Evolutionary conservation across 2,329 filamentous ascomycete species (phyloP).

Genomic region (Zasmidium angulare): DNA sequence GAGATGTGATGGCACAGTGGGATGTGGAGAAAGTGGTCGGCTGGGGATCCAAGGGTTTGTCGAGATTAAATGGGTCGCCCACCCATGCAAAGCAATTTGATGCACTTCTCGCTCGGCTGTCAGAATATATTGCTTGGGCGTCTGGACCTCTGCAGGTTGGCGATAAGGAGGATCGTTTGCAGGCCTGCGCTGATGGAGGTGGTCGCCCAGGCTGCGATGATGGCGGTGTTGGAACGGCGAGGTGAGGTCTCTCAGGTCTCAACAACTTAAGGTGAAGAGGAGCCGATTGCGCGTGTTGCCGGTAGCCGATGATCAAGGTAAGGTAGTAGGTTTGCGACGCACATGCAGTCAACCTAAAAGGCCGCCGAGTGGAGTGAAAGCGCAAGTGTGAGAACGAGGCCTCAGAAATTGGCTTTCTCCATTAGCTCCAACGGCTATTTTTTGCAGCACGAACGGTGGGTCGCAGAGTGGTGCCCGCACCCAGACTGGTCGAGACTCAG

Average conservation of each 20-base stretch:
- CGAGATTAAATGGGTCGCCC: background rate
- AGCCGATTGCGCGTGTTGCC: background rate
- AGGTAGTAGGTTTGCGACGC: background rate
- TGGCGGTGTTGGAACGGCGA: too few species aligned
- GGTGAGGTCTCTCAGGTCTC: too few species aligned
- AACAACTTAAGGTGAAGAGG: background rate
- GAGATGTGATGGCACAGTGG: too few species aligned
- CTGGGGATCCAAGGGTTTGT: constrained; percentile 4
- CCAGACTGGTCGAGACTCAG: too few species aligned
- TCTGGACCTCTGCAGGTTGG: background rate
- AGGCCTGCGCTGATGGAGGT: too few species aligned
- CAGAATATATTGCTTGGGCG: background rate
- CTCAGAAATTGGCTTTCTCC: background rate
- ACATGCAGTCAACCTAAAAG: too few species aligned
- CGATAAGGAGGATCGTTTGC: too few species aligned
- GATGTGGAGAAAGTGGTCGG: background rate
- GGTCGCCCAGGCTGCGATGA: too few species aligned
- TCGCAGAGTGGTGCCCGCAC: too few species aligned
- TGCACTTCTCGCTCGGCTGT: background rate
- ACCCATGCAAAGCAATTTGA: background rate
- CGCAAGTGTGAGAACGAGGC: too few species aligned
- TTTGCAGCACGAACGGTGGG: background rate
- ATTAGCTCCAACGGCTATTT: background rate
- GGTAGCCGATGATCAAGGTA: background rate
- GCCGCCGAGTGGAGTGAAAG: too few species aligned